Percentiles rank a stretch among this genome's conserved stretches.
Evolutionary conservation across 495 filamentous ascomycete genomes (phyloP).

Genomic region (Hyaloscypha finlandica): DNA sequence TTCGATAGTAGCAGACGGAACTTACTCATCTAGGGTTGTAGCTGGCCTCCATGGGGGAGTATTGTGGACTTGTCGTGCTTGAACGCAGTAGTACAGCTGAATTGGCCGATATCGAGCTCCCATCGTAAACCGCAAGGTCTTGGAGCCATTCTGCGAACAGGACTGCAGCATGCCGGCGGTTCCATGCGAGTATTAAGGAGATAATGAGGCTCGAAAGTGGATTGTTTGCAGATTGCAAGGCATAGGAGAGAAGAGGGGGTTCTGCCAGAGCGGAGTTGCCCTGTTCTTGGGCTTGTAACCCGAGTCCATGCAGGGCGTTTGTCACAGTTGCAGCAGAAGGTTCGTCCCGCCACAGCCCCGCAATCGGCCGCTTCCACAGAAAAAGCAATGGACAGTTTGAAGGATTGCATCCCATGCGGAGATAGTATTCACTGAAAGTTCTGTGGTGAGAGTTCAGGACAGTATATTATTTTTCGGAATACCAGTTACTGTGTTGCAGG

Average conservation of each 20-base stretch:
- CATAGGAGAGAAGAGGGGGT: background rate
- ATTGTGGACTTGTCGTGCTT: conserved; percentile 19
- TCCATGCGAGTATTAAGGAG: conserved; percentile 28
- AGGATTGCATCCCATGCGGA: background rate
- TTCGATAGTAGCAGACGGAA: conserved; percentile 20
- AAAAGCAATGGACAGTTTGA: background rate
- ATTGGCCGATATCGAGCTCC: conserved; percentile 21
- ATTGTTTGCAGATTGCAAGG: background rate
- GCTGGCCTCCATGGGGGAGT: conserved; percentile 77
- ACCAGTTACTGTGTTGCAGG: background rate
- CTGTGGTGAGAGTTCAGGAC: background rate
- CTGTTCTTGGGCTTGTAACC: background rate
- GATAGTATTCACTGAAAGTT: background rate
- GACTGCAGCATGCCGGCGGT: conserved; percentile 35
- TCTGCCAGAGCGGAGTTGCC: background rate
- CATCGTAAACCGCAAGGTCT: conserved; percentile 26
- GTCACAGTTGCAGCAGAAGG: background rate
- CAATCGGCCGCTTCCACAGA: background rate
- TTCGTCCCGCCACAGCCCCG: background rate
- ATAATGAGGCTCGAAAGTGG: background rate
- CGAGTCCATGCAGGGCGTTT: background rate
- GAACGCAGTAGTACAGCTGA: background rate
- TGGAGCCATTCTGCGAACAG: conserved; percentile 33
- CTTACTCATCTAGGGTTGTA: conserved; percentile 85
- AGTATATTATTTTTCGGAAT: background rate